phyloP scores from a whole-genome alignment of 371 early-diverging fungal genomes.

The Rhizopus stolonifer region DNA sequence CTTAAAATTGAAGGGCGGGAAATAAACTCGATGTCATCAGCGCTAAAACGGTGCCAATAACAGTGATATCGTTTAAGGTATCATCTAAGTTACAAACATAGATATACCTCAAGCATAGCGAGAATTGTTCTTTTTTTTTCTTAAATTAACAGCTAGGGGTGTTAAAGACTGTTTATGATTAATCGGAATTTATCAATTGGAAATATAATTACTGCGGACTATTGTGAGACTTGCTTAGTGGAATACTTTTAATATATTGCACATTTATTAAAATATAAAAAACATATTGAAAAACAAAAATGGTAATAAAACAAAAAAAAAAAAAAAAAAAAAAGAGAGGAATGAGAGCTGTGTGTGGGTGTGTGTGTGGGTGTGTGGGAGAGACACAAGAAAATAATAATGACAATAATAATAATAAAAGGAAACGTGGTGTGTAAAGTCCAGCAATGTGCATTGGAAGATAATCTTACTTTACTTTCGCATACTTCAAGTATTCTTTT shows the following conservation, averaged over 20 bases:
- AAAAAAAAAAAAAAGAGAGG: neutral
- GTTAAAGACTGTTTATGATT: neutral
- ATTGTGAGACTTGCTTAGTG: neutral
- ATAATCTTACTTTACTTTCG: neutral
- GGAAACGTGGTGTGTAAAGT: too few relatives aligned
- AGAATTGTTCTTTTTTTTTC: too few relatives aligned
- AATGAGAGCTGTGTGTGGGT: neutral
- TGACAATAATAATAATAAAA: neutral
- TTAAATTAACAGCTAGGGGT: too few relatives aligned
- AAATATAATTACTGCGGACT: neutral
- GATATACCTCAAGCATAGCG: too few relatives aligned
- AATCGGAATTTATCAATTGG: neutral
- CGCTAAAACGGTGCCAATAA: neutral
- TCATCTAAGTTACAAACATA: too few relatives aligned
- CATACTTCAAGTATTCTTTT: slow-evolving; percentile 4
- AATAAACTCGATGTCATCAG: too few relatives aligned
- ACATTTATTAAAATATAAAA: slow-evolving; percentile 1
- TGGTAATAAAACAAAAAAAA: neutral
- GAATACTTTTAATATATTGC: neutral
- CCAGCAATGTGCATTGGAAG: slow-evolving; percentile 1
- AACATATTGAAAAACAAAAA: neutral
- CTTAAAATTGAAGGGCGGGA: too few relatives aligned
- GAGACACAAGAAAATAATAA: neutral
- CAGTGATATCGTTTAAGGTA: too few relatives aligned
- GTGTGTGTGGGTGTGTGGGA: neutral